Base-by-base conservation (phyloP, 177 flowering plant genomes). In the Vitis hybrid region DNA sequence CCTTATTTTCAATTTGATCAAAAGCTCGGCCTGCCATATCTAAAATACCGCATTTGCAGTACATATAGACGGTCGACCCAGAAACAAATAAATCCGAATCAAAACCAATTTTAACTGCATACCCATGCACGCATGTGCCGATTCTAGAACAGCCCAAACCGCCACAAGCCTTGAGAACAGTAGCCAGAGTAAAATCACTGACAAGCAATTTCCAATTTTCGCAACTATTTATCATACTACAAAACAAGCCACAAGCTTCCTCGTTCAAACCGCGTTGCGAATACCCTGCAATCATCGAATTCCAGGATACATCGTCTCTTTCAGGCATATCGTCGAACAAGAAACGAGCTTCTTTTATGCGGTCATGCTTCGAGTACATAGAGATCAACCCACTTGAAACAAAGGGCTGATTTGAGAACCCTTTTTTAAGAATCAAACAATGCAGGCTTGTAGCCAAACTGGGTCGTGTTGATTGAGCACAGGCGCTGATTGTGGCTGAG, bases 281-380 rank as follows among this genome's bases (percentile, higher is more conserved):
- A 56, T 74, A 80, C 2, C 75, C 78, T 3, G 75, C 32, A 56
- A 80, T 71, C 80, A 80, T 80, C 2, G 82, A 64, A 59, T 71
- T 76, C 80, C 78, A 80, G 2, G 70, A n/a, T 10, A 68, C 75
- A 11, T 61, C 67, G 62, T 80, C 82, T 61, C 58, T 60, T 9
- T 32, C 68, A 13, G 58, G 75, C 73, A 76, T 70, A 24, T 65
- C 68, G 11, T 76, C 66, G 14, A 80, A 80, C 46, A 76, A 55
- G 40, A 40, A 52, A 27, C 75, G 70, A 27, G 80, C 80, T 63
- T 70, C 64, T 19, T 46, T 58, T 7, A 76, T 30, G 35, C 6
- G 15, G 67, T 19, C 70, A 46, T 52, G 62, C 57, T 40, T 73
- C 0, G 77, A 70, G 61, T 76, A 76, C 75, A 80, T 54, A 1